A percentile compares a stretch with the other conserved stretches of the same genome.
phyloP scores from a whole-genome alignment of 2,329 filamentous ascomycete species.

The Sarocladiaceae sp. region DNA sequence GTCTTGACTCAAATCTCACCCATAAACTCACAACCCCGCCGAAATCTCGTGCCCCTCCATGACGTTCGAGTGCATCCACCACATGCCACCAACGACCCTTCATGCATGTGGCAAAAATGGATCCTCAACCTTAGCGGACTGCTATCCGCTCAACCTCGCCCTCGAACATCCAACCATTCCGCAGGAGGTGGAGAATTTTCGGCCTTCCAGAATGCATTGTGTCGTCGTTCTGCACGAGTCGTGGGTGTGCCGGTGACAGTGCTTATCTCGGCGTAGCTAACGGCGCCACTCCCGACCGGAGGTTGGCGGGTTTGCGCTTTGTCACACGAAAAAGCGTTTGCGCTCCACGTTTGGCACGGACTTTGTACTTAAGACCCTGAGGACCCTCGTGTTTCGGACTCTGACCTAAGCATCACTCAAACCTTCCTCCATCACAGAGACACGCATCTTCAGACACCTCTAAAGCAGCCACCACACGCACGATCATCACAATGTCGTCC shows the following conservation, averaged over 20 bases:
- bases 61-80: constrained; percentile 2
- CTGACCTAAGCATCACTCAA: neutral
- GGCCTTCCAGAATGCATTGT: too few relatives aligned
- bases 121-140: neutral
- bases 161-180: too few relatives aligned
- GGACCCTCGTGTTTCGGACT: neutral
- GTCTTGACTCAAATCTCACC: neutral
- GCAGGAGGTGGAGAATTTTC: too few relatives aligned
- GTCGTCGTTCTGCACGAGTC: neutral
- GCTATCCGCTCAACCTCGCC: neutral
- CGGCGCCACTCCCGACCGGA: neutral
- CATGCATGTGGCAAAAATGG: neutral
- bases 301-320: neutral
- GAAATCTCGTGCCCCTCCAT: neutral
- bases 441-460: too few relatives aligned
- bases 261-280: neutral
- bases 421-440: neutral
- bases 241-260: neutral
- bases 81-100: neutral
- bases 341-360: neutral
- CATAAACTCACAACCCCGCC: neutral
- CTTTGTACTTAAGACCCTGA: neutral
- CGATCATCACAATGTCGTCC: neutral
- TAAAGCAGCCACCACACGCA: neutral
- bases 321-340: neutral